These are phyloP conservation scores for Didymella pinodella DNA, from an alignment of 2,329 filamentous ascomycete genomes.

Conservation along the genomic window DNA sequence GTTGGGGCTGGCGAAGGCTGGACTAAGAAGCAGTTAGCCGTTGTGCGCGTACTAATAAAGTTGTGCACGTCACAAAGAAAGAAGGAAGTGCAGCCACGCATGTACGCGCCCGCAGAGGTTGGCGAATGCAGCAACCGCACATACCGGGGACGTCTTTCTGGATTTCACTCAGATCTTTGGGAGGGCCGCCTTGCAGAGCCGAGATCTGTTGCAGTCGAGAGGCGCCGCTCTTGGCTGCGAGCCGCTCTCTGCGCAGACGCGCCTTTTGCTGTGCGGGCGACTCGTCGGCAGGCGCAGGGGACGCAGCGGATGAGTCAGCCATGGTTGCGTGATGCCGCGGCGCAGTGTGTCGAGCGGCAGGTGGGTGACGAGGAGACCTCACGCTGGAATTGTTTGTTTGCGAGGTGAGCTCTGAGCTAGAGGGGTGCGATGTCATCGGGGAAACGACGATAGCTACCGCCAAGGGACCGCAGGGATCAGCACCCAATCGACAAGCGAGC, in stretches of 20 bases:
- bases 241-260: constrained; percentile 77
- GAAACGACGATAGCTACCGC: constrained; percentile 6
- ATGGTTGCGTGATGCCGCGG: constrained; percentile 22
- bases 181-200: constrained; percentile 66
- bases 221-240: constrained; percentile 79
- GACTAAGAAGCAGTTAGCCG: constrained; percentile 37
- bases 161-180: constrained; percentile 46
- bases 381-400: constrained; percentile 9
- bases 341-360: neutral
- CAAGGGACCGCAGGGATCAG: neutral
- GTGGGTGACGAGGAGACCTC: neutral
- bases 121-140: neutral
- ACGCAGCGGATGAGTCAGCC: constrained; percentile 35
- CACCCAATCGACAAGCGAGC: constrained; percentile 6
- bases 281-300: constrained; percentile 34
- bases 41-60: constrained; percentile 1
- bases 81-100: constrained; percentile 1
- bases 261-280: constrained; percentile 65
- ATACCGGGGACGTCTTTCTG: constrained; percentile 48
- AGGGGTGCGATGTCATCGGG: constrained; percentile 18
- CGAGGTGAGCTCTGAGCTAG: constrained; percentile 12
- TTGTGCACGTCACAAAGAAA: constrained; percentile 5
- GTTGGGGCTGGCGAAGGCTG: constrained; percentile 34
- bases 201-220: constrained; percentile 78
- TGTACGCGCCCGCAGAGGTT: constrained; percentile 3